Evolutionary conservation across 352 stramenopile genomes (phyloP).

Genomic region (Pythium scleroteichum): DNA sequence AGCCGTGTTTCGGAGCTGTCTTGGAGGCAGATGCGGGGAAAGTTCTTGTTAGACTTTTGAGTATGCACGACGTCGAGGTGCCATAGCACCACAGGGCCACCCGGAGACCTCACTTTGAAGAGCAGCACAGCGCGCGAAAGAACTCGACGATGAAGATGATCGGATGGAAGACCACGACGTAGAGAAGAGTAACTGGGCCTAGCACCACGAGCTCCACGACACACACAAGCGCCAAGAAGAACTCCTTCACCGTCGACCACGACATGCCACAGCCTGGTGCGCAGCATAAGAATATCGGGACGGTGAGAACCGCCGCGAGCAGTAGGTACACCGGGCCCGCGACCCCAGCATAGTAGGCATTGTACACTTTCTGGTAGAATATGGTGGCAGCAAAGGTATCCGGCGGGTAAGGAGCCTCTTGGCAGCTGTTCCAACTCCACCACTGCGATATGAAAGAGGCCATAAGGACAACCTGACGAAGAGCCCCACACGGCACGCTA

Average conservation of each 20-base stretch:
- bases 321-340: neutral
- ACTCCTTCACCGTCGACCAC: no score
- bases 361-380: neutral
- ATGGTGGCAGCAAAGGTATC: neutral
- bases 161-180: neutral
- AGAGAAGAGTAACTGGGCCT: no score
- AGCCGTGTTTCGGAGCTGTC: no score
- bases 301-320: neutral
- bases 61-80: neutral
- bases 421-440: neutral
- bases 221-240: no score
- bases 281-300: neutral
- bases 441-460: neutral
- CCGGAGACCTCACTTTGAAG: no score
- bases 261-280: neutral
- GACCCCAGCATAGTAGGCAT: neutral
- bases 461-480: neutral
- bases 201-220: no score
- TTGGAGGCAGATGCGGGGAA: no score
- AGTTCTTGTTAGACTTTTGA: neutral
- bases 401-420: neutral
- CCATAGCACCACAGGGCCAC: neutral
- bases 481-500: neutral
- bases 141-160: neutral
- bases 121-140: neutral